A percentile compares a stretch with the other conserved stretches of the same genome.
phyloP scores from a whole-genome alignment of 2,329 filamentous ascomycete genomes.

The Calonectria hawksworthii region DNA sequence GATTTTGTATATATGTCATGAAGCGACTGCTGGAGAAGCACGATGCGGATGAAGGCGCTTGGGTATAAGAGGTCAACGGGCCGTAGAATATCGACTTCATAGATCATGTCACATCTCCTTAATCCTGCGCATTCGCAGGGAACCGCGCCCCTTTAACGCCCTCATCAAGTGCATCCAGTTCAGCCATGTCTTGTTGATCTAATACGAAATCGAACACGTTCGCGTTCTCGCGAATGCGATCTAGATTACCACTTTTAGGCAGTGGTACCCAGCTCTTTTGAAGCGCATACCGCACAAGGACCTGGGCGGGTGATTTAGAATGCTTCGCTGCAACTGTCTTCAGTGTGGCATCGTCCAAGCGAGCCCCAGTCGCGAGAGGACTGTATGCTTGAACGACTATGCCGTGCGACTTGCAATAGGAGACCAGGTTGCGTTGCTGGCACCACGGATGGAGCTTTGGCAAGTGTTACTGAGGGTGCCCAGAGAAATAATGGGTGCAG shows the following conservation, averaged over 20 bases:
- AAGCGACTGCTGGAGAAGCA: constrained; percentile 18
- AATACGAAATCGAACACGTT: constrained; percentile 74
- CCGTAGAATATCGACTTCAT: not conserved
- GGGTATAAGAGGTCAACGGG: not conserved
- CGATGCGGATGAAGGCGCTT: constrained; percentile 12
- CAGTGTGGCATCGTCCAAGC: constrained; percentile 68
- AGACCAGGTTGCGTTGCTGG: constrained; percentile 62
- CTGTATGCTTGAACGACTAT: constrained; percentile 67
- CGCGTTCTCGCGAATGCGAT: constrained; percentile 72
- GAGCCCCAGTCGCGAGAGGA: constrained; percentile 52
- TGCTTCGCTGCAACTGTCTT: constrained; percentile 70
- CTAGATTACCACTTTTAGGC: constrained; percentile 74
- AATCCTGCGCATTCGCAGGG: constrained; percentile 43
- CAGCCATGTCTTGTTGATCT: constrained; percentile 67
- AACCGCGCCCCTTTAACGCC: constrained; percentile 49
- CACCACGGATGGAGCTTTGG: constrained; percentile 80
- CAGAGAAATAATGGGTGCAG: not conserved
- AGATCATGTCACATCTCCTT: not conserved
- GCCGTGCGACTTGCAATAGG: constrained; percentile 81
- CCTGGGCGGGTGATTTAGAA: constrained; percentile 72
- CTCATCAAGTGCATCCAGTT: constrained; percentile 48
- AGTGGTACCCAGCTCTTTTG: constrained; percentile 79
- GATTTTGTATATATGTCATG: constrained; percentile 18
- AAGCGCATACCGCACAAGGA: constrained; percentile 77
- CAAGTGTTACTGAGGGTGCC: not conserved